Percentiles rank a stretch among this genome's conserved stretches.
These are phyloP conservation scores for Talaromyces sp. DNA, from an alignment of 2,329 filamentous ascomycete genomes.

Conservation along the genomic window DNA sequence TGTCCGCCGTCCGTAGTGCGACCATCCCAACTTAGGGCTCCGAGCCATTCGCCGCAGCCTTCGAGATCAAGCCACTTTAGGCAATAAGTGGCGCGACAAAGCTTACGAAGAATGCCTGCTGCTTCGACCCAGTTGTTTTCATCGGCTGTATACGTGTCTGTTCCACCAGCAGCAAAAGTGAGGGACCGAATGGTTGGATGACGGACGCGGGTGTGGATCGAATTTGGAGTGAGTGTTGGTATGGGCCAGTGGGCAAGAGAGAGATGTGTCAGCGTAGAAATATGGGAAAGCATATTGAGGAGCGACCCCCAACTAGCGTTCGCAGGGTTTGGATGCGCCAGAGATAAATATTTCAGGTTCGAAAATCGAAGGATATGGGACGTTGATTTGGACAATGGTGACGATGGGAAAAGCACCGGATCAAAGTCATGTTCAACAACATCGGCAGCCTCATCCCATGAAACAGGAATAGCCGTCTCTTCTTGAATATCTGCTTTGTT, in stretches of 20 bases:
- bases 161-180: conserved; percentile 40
- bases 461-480: conserved; percentile 21
- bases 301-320: conserved; percentile 51
- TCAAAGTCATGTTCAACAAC: conserved; percentile 10
- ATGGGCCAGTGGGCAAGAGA: conserved; percentile 58
- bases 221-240: conserved; percentile 49
- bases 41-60: conserved; percentile 52
- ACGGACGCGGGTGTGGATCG: conserved; percentile 35
- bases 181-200: conserved; percentile 27
- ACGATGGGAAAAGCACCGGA: not conserved
- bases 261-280: conserved; percentile 55
- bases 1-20: conserved; percentile 20
- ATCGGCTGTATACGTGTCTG: conserved; percentile 46
- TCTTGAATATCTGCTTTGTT: conserved; percentile 9
- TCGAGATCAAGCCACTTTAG: conserved; percentile 58
- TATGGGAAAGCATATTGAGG: conserved; percentile 45
- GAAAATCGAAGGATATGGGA: conserved; percentile 37
- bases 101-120: conserved; percentile 49
- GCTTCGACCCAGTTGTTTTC: conserved; percentile 54
- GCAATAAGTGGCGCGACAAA: conserved; percentile 52
- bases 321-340: conserved; percentile 43
- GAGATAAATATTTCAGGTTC: conserved; percentile 52
- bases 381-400: conserved; percentile 16
- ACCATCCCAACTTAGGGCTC: conserved; percentile 44
- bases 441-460: conserved; percentile 34